phyloP scores from a whole-genome alignment of 2,329 filamentous ascomycete species.

The Talaromyces sp. region DNA sequence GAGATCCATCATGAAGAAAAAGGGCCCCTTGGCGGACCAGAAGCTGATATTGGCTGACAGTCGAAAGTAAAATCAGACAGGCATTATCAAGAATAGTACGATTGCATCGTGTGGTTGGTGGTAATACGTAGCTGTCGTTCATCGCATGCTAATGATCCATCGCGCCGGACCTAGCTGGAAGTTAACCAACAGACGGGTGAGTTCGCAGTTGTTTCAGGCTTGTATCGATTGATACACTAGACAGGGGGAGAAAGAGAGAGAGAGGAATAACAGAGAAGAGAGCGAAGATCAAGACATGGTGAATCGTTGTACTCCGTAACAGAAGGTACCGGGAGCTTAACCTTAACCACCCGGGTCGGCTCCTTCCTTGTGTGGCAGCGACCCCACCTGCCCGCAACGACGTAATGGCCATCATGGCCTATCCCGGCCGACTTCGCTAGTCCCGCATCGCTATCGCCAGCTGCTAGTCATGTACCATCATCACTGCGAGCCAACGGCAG shows the following conservation, averaged over 20 bases:
- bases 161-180: not conserved
- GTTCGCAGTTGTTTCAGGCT: not conserved
- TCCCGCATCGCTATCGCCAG: not conserved
- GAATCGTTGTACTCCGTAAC: no score
- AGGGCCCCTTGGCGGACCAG: constrained; percentile 7
- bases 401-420: not conserved
- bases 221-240: not conserved
- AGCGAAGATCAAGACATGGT: not conserved
- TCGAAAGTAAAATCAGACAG: not conserved
- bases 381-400: not conserved
- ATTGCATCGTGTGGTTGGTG: not conserved
- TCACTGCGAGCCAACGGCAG: not conserved
- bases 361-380: not conserved
- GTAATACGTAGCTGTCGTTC: not conserved
- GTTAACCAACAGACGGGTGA: not conserved
- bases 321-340: not conserved
- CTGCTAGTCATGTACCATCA: not conserved
- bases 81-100: not conserved
- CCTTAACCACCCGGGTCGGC: not conserved
- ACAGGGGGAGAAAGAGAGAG: not conserved
- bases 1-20: constrained; percentile 13
- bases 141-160: not conserved
- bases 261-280: not conserved
- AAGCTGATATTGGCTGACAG: not conserved
- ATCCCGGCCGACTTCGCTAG: not conserved